Evolutionary conservation across 805 yeast species (phyloP), one percentile per base, ranked within the genome.

Genomic region (Pichia cabralensis): DNA sequence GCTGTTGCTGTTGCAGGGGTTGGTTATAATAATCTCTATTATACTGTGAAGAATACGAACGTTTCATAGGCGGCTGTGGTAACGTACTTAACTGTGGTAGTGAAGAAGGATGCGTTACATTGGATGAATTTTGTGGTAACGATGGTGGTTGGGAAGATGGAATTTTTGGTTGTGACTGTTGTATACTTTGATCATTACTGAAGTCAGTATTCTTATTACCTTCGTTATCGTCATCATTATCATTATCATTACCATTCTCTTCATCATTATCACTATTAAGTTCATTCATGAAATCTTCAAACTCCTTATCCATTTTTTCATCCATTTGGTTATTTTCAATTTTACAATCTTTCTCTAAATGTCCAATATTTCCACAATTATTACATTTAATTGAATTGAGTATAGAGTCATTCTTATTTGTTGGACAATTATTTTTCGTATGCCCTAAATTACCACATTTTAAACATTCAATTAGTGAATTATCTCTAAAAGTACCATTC

Each of bases 401-500:
- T n/a, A n/a, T n/a, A 33, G 69, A 67, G 65, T 56, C 74, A 24
- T 40, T 40, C 36, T 63, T 64, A 38, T 64, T 58, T 41, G 57
- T 65, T 38, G 74, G 94, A 67, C 88, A 79, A 28, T 74, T 78
- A 53, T 65, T 69, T 43, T 71, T 64, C 35, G 68, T 65, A 48
- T 80, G 86, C 1, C 86, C 88, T 31, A 62, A 56, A 26, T 74
- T 64, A 5, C 84, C 83, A 60, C 89, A 81, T 29, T 61, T 61
- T 12, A 69, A 62, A 53, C 89, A 80, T 1, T 74, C 68, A 38
- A 75, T 64, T 38, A 67, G 74, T 31, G 71, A 76, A 44, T 80
- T 89, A 1, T 69, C 64, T 35, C 97, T 70, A 30, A 86, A 64
- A 0, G 98, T 92, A 57, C 99, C 99, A 60, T 92, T 94, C 36